Base-by-base conservation (phyloP, 352 stramenopile genomes). In the Globisporangium alternatum region DNA sequence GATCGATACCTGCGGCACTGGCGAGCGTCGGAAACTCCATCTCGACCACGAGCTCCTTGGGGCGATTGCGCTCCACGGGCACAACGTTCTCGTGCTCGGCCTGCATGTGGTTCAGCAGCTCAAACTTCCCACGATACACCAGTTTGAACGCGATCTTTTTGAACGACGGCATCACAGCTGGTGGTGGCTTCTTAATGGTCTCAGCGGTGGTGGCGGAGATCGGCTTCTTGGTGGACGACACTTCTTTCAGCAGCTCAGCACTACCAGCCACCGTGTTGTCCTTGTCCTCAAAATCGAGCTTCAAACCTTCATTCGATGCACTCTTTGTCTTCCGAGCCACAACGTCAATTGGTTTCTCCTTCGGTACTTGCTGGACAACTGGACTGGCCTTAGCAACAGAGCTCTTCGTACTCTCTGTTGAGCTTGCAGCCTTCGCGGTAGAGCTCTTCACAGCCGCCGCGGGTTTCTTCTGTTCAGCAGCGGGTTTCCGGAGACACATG, bases 61-160 rank as follows among this genome's bases (percentile, higher is more conserved):
- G 86, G 1, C 80, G 79, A 55, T 70, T 69, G 15, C 63, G 65
- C 45, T 82, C 73, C 13, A 63, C 61, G 13, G 69, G 71, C 12
- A 75, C 60, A 0, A 71, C 51, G n/a, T 80, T 76, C 41, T 60
- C 64, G 10, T 66, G 65, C 45, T 78, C 71, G n/a, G 72, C 72
- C 70, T 91, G 75, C 77, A 91, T 86, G 59, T 95, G 82, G 60
- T 93, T 72, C 61, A 85, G 65, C 55, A 90, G 72, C 67, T 95
- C 84, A 39, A 90, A 93, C 4, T 75, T 72, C 1, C 83, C 86
- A 22, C 83, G 73, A 35, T 95, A 81, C 39, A 89, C 77, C 19
- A 95, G 59, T 55, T 83, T 75, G 30, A 80, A 80, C 58, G 76
- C 69, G 58, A 95, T 83, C 57, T 67, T 80, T n/a, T 79, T 74